These are phyloP conservation scores for Ensete glaucum DNA, from an alignment of 176 grass and related monocot genomes.

Conservation along the genomic window DNA sequence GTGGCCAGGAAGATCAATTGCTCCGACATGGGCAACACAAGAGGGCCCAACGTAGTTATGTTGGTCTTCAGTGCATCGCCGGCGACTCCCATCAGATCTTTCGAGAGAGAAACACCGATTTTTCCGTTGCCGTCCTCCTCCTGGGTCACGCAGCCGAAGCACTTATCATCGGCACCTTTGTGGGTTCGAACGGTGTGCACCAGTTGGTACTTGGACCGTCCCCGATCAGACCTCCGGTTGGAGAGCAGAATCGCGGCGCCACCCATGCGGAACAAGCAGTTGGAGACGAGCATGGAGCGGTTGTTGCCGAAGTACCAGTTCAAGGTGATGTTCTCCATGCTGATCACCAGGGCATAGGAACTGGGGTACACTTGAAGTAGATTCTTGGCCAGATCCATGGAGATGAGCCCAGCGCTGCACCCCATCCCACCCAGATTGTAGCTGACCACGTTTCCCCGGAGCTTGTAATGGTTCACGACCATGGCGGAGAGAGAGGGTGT, in stretches of 20 bases:
- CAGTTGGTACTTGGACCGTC: conserved; percentile 12
- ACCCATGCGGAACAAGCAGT: conserved; percentile 9
- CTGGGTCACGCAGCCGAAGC: conserved; percentile 6
- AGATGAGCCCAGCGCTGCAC: conserved; percentile 4
- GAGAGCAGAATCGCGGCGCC: conserved; percentile 9
- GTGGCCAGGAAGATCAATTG: conserved; percentile 9
- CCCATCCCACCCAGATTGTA: conserved; percentile 4
- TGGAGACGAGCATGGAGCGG: conserved; percentile 8
- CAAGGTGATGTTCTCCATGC: conserved; percentile 14
- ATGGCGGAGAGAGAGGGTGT: conserved; percentile 7
- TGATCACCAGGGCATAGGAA: conserved; percentile 6
- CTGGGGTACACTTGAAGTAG: background rate
- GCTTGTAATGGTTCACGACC: conserved; percentile 16
- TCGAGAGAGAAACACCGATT: conserved; percentile 6
- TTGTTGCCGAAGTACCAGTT: conserved; percentile 11
- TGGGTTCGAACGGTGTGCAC: conserved; percentile 5
- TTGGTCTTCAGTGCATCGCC: conserved; percentile 8
- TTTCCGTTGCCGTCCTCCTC: conserved; percentile 1
- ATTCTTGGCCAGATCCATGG: conserved; percentile 8
- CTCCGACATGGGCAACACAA: conserved; percentile 6
- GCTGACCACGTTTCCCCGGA: conserved; percentile 7
- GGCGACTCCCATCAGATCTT: conserved; percentile 8
- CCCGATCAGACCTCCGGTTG: background rate
- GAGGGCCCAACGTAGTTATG: conserved; percentile 5
- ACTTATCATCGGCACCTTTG: conserved; percentile 11